Conservation (phyloP, 805 yeast genomes). For the Limtongia smithiae region DNA sequence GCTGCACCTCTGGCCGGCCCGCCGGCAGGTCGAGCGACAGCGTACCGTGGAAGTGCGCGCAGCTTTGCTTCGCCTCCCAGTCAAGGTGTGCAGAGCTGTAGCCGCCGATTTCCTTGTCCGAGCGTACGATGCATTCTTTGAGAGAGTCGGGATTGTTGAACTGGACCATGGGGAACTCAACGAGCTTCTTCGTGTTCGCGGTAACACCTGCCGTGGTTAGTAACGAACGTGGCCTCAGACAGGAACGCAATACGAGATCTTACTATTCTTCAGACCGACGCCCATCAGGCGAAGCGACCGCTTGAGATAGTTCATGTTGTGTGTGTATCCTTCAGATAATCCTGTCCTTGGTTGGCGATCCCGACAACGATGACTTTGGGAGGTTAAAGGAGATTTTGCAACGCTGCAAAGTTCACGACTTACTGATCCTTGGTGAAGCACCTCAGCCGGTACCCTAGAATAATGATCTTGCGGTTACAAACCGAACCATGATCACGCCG, state of each 20-base stretch:
- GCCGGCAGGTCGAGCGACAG: conserved; percentile 63
- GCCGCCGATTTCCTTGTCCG: conserved; percentile 77
- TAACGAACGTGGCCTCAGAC: background rate
- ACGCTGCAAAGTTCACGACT: too few species aligned
- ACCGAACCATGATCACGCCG: conserved; percentile 88
- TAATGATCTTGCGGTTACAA: background rate
- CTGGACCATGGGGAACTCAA: conserved; percentile 50
- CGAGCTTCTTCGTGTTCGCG: conserved; percentile 13
- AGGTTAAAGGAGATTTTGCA: too few species aligned
- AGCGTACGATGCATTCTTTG: conserved; percentile 52
- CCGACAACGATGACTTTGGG: background rate
- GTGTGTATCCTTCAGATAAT: too few species aligned
- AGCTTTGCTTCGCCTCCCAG: conserved; percentile 40
- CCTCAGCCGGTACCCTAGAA: background rate
- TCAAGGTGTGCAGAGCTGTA: conserved; percentile 61
- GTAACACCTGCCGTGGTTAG: conserved; percentile 3
- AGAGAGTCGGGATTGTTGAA: conserved; percentile 53
- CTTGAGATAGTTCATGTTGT: background rate
- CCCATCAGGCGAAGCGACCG: background rate
- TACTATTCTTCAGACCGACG: background rate
- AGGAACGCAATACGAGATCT: background rate
- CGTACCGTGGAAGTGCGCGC: conserved; percentile 69
- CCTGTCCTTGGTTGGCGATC: too few species aligned
- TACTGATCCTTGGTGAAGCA: too few species aligned
- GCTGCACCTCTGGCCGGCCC: conserved; percentile 58